Evolutionary conservation across 1,139 yeast genomes (phyloP).

Genomic region (Blastobotrys illinoisensis): DNA sequence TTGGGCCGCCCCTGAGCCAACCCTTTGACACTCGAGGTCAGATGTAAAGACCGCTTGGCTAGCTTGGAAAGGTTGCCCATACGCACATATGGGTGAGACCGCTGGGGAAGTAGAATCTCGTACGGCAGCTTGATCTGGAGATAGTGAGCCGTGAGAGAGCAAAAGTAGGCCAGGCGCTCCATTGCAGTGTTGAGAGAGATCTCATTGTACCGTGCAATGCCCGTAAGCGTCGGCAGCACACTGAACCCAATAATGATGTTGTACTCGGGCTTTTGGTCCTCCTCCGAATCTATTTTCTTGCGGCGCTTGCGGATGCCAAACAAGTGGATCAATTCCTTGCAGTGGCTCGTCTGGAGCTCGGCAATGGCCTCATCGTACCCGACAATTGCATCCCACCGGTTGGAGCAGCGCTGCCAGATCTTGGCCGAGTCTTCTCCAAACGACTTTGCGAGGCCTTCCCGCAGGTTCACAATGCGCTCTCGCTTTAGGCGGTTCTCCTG

Average conservation of each 20-base stretch:
- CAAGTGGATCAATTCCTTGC: slow-evolving; percentile 12
- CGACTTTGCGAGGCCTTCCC: neutral
- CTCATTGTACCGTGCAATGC: slow-evolving; percentile 27
- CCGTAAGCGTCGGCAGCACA: slow-evolving; percentile 30
- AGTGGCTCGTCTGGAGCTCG: slow-evolving; percentile 6
- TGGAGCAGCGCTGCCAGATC: slow-evolving; percentile 7
- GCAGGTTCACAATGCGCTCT: neutral
- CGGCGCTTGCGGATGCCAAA: slow-evolving; percentile 17
- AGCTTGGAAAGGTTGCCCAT: slow-evolving; percentile 19
- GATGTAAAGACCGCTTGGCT: slow-evolving; percentile 13
- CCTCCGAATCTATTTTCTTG: slow-evolving; percentile 10
- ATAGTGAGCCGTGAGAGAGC: slow-evolving; percentile 30
- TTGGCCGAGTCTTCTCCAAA: neutral
- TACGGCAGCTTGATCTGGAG: slow-evolving; percentile 32
- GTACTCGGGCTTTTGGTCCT: slow-evolving; percentile 2
- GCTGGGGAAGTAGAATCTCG: slow-evolving; percentile 28
- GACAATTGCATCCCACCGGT: slow-evolving; percentile 2
- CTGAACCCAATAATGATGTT: slow-evolving; percentile 26
- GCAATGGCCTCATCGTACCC: slow-evolving; percentile 4
- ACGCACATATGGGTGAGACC: slow-evolving; percentile 22
- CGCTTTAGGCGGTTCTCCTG: neutral
- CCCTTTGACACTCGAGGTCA: slow-evolving; percentile 11
- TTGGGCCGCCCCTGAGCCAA: slow-evolving; percentile 23
- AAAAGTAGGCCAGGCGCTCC: slow-evolving; percentile 31
- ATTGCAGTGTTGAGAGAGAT: slow-evolving; percentile 29